Percentiles rank a stretch among this genome's conserved stretches.
Evolutionary conservation across 2,329 filamentous ascomycete species (phyloP).

Genomic region (Xylariaceae sp.): DNA sequence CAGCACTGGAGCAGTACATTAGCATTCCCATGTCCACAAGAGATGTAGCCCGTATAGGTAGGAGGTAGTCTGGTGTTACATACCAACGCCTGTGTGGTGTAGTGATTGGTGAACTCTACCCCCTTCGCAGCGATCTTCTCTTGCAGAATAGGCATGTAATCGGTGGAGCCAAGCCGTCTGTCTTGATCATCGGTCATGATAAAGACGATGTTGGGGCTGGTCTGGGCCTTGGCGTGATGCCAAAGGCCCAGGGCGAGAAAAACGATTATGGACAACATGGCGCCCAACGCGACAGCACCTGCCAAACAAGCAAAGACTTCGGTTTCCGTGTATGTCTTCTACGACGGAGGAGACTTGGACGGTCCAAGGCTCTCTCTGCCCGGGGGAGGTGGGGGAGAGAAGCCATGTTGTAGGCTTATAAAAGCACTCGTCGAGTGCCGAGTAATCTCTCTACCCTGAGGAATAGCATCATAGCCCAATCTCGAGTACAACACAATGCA

Average conservation of each 20-base stretch:
- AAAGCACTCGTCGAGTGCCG: no score
- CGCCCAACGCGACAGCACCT: background rate
- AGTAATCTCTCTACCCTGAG: no score
- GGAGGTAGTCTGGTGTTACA: background rate
- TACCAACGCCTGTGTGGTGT: slow-evolving; percentile 15
- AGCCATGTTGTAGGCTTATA: no score
- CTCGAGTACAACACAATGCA: no score
- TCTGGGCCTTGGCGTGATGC: background rate
- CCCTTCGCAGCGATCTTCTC: slow-evolving; percentile 16
- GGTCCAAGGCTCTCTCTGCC: no score
- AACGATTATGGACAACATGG: background rate
- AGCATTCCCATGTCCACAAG: background rate
- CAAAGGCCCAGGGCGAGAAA: background rate
- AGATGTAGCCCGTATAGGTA: background rate
- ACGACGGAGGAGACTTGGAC: no score
- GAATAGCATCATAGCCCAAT: no score
- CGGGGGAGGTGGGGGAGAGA: no score
- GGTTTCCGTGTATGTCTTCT: no score
- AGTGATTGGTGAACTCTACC: slow-evolving; percentile 18
- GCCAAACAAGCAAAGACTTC: no score
- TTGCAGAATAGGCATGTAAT: slow-evolving; percentile 13
- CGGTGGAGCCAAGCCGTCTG: slow-evolving; percentile 10
- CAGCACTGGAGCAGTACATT: slow-evolving; percentile 12
- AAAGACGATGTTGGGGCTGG: slow-evolving; percentile 1
- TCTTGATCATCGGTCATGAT: slow-evolving; percentile 7